These are phyloP conservation scores for Aspergillus sclerotialis DNA, from an alignment of 2,329 filamentous ascomycete genomes.

Conservation along the genomic window DNA sequence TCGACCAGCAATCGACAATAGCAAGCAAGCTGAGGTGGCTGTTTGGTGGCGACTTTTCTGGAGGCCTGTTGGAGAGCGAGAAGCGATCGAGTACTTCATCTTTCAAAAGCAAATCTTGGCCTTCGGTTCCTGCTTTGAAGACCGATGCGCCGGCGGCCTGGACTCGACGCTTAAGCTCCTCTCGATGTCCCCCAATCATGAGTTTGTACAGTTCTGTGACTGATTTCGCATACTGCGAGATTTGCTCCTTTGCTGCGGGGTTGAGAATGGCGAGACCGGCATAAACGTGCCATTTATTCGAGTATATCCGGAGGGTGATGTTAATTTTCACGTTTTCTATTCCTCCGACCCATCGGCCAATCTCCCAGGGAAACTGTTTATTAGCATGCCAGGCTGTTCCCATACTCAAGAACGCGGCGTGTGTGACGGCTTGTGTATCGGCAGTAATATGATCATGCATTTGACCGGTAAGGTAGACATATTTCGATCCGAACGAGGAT, in stretches of 20 bases:
- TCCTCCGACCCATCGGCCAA: constrained; percentile 88
- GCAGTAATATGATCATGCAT: constrained; percentile 96
- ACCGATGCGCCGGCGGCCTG: constrained; percentile 72
- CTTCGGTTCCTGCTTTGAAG: constrained; percentile 48
- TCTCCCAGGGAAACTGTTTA: constrained; percentile 93
- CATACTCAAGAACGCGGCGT: constrained; percentile 96
- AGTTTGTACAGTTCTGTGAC: constrained; percentile 95
- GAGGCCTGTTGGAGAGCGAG: constrained; percentile 65
- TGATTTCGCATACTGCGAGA: constrained; percentile 84
- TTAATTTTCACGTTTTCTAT: constrained; percentile 99
- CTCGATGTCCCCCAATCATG: constrained; percentile 78
- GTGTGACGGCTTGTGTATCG: constrained; percentile 95
- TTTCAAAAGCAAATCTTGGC: constrained; percentile 61
- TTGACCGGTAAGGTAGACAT: constrained; percentile 77
- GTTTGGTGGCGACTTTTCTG: constrained; percentile 64
- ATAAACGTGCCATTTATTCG: constrained; percentile 99
- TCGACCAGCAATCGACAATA: constrained; percentile 98
- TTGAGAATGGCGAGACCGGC: constrained; percentile 95
- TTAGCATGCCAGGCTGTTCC: constrained; percentile 96
- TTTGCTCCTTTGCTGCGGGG: constrained; percentile 84
- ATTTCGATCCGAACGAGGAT: constrained; percentile 73
- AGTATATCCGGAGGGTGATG: constrained; percentile 92
- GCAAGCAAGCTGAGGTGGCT: constrained; percentile 90
- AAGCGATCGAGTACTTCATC: constrained; percentile 85
- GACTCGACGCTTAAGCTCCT: constrained; percentile 68